phyloP scores from a whole-genome alignment of 768 basidiomycete genomes.

The Lactarius deliciosus region DNA sequence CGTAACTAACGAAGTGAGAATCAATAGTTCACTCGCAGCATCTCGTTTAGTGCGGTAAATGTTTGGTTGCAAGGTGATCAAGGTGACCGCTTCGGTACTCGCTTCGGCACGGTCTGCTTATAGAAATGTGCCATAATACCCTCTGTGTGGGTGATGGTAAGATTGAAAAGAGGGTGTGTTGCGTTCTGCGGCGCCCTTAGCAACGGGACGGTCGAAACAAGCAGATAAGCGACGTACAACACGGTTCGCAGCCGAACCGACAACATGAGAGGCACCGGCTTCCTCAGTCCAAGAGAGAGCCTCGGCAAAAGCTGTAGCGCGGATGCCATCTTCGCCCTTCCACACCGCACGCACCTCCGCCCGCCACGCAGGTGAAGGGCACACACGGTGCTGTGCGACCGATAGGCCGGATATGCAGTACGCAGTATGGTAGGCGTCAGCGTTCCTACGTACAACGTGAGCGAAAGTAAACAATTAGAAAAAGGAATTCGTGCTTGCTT shows the following conservation, averaged over 20 bases:
- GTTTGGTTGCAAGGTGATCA: neutral
- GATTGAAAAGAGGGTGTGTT: constrained; percentile 75
- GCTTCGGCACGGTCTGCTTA: constrained; percentile 48
- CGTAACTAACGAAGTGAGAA: neutral
- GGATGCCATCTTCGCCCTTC: constrained; percentile 38
- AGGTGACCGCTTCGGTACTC: neutral
- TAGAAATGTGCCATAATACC: constrained; percentile 75
- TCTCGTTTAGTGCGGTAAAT: neutral
- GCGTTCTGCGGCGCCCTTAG: constrained; percentile 56
- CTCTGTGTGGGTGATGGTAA: constrained; percentile 66
- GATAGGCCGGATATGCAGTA: constrained; percentile 93
- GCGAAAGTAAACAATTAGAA: neutral
- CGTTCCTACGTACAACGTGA: constrained; percentile 46
- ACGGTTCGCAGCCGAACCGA: constrained; percentile 63
- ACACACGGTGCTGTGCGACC: constrained; percentile 78
- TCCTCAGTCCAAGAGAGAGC: constrained; percentile 69
- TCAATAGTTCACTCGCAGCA: neutral
- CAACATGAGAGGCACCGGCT: constrained; percentile 51
- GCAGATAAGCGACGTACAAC: constrained; percentile 46
- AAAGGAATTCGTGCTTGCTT: constrained; percentile 53
- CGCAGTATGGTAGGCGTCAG: constrained; percentile 95
- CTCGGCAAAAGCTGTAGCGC: constrained; percentile 51
- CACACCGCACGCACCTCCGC: constrained; percentile 42
- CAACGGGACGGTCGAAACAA: neutral
- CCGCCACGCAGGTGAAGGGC: constrained; percentile 43